Evolutionary conservation across 1,139 yeast genomes (phyloP), one percentile per base, ranked within the genome.

Genomic region (Nadsonia starkeyi-henricii): DNA sequence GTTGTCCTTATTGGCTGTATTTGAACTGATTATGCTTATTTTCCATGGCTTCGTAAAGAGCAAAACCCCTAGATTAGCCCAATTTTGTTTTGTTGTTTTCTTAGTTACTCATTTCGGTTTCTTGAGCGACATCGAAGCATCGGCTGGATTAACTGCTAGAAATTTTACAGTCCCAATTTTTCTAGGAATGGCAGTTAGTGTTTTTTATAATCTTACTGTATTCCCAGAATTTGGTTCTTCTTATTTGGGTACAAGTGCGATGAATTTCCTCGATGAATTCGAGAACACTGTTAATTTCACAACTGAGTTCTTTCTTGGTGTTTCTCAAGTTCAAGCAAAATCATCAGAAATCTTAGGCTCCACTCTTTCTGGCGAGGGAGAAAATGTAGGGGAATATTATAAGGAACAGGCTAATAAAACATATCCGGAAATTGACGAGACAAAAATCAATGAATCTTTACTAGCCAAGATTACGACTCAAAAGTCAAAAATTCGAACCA

Each of bases 151-250:
- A 1, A 59, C 68, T 18, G 68, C 69, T 5, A 60, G 62, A 39
- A 58, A 63, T 9, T 73, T 62, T 51, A 62, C 71, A 2, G 61
- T 65, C 1, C 78, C 78, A 0, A 65, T 73, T 50, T 64, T 70
- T 42, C 43, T 71, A 15, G 75, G 75, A 15, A 69, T 72, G 46
- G 73, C 69, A 0, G 58, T 72, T 48, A 63, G 74, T 0, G 51
- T 72, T 18, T 62, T 68, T 21, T 67, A 72, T 56, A 73, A 72
- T 51, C 50, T 74, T 44, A 44, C 61, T 1, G 51, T 74, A 12
- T 73, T 71, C 52, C 78, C 78, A 1, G 78, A 74, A 51, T 72
- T 72, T 59, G 78, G 78, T 8, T 68, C 75, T 18, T 66, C 74
- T 0, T 71, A 69, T 53, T 56, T 74, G 13, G 78, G 78, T 36